phyloP scores from a whole-genome alignment of 2,329 filamentous ascomycete genomes.

The Talaromyces sp. region DNA sequence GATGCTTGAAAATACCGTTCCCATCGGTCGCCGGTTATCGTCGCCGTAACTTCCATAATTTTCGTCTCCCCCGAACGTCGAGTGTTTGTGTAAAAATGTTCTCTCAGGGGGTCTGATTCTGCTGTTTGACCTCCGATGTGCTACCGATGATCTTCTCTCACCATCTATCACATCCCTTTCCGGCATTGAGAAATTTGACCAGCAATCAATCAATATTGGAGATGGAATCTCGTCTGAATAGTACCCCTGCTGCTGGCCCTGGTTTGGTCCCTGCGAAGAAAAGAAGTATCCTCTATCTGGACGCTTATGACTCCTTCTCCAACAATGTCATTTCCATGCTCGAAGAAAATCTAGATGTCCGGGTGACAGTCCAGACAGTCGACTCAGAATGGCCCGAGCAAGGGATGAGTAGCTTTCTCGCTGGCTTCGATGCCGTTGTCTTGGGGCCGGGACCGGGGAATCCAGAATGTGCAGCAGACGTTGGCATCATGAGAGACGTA shows the following conservation, averaged over 20 bases:
- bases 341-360: conserved; percentile 59
- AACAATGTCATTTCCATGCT: conserved; percentile 88
- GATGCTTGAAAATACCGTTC: neutral
- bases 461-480: conserved; percentile 64
- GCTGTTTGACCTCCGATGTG: neutral
- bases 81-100: neutral
- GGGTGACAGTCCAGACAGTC: conserved; percentile 67
- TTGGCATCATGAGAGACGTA: conserved; percentile 72
- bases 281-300: conserved; percentile 69
- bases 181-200: neutral
- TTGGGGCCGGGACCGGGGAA: conserved; percentile 87
- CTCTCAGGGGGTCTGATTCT: neutral
- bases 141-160: neutral
- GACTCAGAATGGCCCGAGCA: conserved; percentile 45
- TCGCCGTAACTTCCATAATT: neutral
- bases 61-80: neutral
- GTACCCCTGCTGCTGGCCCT: neutral
- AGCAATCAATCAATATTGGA: neutral
- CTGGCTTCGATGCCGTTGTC: conserved; percentile 74
- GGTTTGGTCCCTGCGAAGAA: neutral
- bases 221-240: neutral
- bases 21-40: neutral
- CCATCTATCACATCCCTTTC: neutral
- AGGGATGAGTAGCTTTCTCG: conserved; percentile 44
- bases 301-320: conserved; percentile 95